A percentile compares a stretch with the other conserved stretches of the same genome.
phyloP scores from a whole-genome alignment of 108 stramenopile genomes.

The Hondaea fermentalgiana region DNA sequence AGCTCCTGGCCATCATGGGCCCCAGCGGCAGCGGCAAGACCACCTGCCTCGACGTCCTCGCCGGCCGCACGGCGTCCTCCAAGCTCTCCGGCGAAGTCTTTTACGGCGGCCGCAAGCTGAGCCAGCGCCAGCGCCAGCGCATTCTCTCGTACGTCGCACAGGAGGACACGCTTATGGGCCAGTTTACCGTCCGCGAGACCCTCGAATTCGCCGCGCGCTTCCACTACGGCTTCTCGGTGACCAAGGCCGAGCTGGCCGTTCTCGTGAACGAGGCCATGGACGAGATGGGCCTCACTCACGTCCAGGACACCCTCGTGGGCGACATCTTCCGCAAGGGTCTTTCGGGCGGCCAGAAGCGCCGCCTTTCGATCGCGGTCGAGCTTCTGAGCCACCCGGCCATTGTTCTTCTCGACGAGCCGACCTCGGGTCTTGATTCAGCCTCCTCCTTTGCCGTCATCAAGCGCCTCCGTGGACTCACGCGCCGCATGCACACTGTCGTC shows the following conservation, averaged over 20 bases:
- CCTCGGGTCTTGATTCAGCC: constrained; percentile 36
- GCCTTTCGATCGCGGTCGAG: constrained; percentile 44
- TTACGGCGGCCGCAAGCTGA: constrained; percentile 11
- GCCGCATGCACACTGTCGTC: constrained; percentile 36
- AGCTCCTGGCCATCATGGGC: constrained; percentile 16
- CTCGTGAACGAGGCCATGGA: constrained; percentile 63
- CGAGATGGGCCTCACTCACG: constrained; percentile 66
- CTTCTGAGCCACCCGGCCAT: constrained; percentile 40
- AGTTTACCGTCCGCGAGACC: constrained; percentile 69
- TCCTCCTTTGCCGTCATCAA: constrained; percentile 54
- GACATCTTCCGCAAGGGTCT: constrained; percentile 46
- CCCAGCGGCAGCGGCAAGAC: constrained; percentile 62
- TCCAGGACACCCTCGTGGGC: constrained; percentile 61
- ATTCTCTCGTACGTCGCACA: constrained; percentile 75
- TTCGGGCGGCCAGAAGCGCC: constrained; percentile 50
- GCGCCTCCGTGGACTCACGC: constrained; percentile 54
- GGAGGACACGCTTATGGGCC: constrained; percentile 68
- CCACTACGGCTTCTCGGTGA: constrained; percentile 50
- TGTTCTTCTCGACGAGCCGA: constrained; percentile 46
- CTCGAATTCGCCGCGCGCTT: constrained; percentile 68
- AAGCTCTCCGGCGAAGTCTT: constrained; percentile 1
- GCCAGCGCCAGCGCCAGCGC: constrained; percentile 32
- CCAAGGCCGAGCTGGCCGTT: constrained; percentile 46
- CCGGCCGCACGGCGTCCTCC: constrained; percentile 47
- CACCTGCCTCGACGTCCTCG: constrained; percentile 59